Base-by-base conservation (phyloP, 2,329 filamentous ascomycete species). In the Aureobasidium mangrovei region DNA sequence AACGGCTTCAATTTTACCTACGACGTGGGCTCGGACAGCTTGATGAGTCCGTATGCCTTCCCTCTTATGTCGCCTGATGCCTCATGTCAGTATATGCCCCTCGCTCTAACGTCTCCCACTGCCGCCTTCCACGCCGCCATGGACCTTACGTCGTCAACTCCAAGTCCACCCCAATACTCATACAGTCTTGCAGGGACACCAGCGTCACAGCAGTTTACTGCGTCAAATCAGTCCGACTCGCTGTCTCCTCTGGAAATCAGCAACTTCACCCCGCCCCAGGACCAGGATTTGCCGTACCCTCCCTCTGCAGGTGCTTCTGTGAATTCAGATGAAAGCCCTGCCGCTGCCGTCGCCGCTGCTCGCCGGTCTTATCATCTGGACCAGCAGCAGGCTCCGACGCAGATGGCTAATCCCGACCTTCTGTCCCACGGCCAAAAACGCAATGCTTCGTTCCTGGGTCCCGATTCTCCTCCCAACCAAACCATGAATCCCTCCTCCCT, bases 51-150 rank as follows among this genome's bases (percentile, higher is more conserved):
- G 9, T 53, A 43, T 53, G 31, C 53, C 3, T 54, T 54, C 28
- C 43, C 53, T 54, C 53, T 40, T 53, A 53, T 53, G 49, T 53
- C 49, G 49, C 49, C 49, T 44, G 49, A 53, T 36, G 41, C 49
- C 49, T 29, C 49, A 36, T 53, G 49, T 53, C 26, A 53, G 49
- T 53, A 53, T 44, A 53, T 29, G 9, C 32, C 49, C 40, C 39
- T 53, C 40, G 32, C 39, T 44, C 32, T 24, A 28, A 12, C 26
- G 10, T 40, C 35, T 42, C 47, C 10, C 9, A 28, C 0, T 2
- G 26, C 31, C 31, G 7, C 27, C 38, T 32, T 27, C 12, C 26
- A 4, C 8, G 18, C 31, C 27, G n/a, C 12, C 32, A 53, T 53
- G 49, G 40, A 53, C n/a, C 39, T 44, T 9, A 18, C 44, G 10